phyloP scores from a whole-genome alignment of 2,329 filamentous ascomycete genomes.

The Coniosporium tulheliwenetii region DNA sequence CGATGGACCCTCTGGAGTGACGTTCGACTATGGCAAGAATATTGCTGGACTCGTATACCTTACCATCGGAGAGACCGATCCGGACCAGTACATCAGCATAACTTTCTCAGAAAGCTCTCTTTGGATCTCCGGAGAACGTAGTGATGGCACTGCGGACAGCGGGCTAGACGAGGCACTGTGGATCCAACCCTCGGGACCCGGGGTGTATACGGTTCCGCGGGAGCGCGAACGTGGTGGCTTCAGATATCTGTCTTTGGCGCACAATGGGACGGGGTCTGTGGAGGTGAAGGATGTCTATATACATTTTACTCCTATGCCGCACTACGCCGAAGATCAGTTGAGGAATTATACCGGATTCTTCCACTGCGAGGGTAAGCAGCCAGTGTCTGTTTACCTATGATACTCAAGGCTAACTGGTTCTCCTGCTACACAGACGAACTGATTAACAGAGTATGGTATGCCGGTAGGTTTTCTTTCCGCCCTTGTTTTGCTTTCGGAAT shows the following conservation, averaged over 20 bases:
- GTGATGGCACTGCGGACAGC: slow-evolving; percentile 30
- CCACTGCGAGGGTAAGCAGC: slow-evolving; percentile 19
- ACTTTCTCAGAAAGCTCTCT: slow-evolving; percentile 26
- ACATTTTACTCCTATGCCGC: slow-evolving; percentile 30
- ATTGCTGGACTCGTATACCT: slow-evolving; percentile 25
- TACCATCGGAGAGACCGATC: slow-evolving; percentile 15
- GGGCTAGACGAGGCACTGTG: slow-evolving; percentile 33
- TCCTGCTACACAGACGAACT: slow-evolving; percentile 22
- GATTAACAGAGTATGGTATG: slow-evolving; percentile 29
- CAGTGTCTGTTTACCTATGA: background rate
- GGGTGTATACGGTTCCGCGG: slow-evolving; percentile 24
- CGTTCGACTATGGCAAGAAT: slow-evolving; percentile 26
- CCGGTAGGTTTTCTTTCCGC: slow-evolving; percentile 7
- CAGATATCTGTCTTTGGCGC: slow-evolving; percentile 28
- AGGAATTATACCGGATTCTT: slow-evolving; percentile 25
- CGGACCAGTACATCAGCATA: slow-evolving; percentile 24
- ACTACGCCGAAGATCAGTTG: slow-evolving; percentile 20
- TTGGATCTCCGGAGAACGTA: slow-evolving; percentile 31
- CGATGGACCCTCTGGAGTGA: slow-evolving; percentile 18
- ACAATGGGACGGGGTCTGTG: slow-evolving; percentile 25
- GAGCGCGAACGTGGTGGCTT: slow-evolving; percentile 29
- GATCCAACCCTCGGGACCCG: slow-evolving; percentile 24
- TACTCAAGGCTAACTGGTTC: background rate
- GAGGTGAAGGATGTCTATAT: slow-evolving; percentile 20
- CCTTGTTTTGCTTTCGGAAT: background rate